Evolutionary conservation across 2,329 filamentous ascomycete genomes (phyloP).

Genomic region (Microcyclospora pomicola): DNA sequence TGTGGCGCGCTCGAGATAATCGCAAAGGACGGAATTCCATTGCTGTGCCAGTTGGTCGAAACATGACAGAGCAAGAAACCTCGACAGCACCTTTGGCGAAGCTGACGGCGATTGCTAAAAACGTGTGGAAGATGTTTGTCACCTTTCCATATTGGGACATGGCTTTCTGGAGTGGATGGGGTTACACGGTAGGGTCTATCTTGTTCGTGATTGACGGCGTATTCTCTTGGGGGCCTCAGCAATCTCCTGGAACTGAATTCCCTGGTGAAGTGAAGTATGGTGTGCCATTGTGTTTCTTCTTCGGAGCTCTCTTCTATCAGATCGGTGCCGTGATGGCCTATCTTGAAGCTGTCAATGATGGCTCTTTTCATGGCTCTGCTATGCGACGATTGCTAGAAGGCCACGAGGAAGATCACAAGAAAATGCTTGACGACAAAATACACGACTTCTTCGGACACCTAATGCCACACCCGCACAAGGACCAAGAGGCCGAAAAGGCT

Average conservation of each 20-base stretch:
- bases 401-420: constrained; percentile 14
- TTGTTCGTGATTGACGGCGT: constrained; percentile 15
- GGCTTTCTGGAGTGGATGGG: constrained; percentile 17
- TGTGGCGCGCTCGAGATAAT: constrained; percentile 15
- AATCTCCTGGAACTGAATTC: constrained; percentile 8
- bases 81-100: not conserved
- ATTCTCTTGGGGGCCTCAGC: constrained; percentile 13
- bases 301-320: constrained; percentile 17
- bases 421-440: constrained; percentile 17
- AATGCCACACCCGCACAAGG: constrained; percentile 5
- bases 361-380: constrained; percentile 16
- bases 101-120: constrained; percentile 1
- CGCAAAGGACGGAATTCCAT: constrained; percentile 14
- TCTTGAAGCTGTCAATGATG: constrained; percentile 20
- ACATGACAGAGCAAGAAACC: not conserved
- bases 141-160: constrained; percentile 20
- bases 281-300: constrained; percentile 13
- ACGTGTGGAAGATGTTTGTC: constrained; percentile 12
- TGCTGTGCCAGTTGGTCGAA: constrained; percentile 7
- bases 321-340: constrained; percentile 17
- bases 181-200: constrained; percentile 15
- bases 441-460: constrained; percentile 10
- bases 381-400: constrained; percentile 16
- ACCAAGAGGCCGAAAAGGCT: constrained; percentile 3
- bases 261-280: constrained; percentile 10